Conservation (phyloP, 2,329 filamentous ascomycete genomes). For the Aspergillus nomiae region DNA sequence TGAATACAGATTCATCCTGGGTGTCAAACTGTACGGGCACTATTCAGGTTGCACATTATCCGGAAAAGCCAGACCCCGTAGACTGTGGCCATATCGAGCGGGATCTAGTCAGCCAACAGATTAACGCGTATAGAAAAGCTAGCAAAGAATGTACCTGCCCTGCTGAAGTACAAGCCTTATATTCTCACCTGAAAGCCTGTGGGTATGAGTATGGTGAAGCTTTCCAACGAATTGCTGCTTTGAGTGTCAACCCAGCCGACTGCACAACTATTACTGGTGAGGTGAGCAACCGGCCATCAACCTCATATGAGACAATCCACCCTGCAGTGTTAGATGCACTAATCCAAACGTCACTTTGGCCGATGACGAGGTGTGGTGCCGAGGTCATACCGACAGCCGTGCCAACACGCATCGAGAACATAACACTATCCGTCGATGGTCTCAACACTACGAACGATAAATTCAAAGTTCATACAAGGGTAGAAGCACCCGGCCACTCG, state of each 20-base stretch:
- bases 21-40: slow-evolving; percentile 9
- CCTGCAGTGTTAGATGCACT: slow-evolving; percentile 15
- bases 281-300: not conserved
- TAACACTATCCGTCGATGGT: not conserved
- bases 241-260: not conserved
- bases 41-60: slow-evolving; percentile 8
- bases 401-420: not conserved
- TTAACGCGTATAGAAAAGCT: not conserved
- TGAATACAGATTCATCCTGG: slow-evolving; percentile 1
- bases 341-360: slow-evolving; percentile 10
- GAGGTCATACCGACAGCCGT: not conserved
- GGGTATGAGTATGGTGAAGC: not conserved
- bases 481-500: not conserved
- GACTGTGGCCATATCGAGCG: not conserved
- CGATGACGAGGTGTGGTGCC: not conserved
- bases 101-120: not conserved
- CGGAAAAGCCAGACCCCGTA: not conserved
- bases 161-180: not conserved
- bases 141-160: not conserved
- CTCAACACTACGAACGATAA: not conserved
- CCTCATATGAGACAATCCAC: slow-evolving; percentile 12
- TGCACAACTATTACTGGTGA: not conserved
- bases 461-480: not conserved
- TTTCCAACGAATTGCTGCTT: not conserved
- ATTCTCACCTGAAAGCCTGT: not conserved